A percentile compares a stretch with the other conserved stretches of the same genome.
phyloP scores from a whole-genome alignment of 345 rosid species.

The Murraya koenigii region DNA sequence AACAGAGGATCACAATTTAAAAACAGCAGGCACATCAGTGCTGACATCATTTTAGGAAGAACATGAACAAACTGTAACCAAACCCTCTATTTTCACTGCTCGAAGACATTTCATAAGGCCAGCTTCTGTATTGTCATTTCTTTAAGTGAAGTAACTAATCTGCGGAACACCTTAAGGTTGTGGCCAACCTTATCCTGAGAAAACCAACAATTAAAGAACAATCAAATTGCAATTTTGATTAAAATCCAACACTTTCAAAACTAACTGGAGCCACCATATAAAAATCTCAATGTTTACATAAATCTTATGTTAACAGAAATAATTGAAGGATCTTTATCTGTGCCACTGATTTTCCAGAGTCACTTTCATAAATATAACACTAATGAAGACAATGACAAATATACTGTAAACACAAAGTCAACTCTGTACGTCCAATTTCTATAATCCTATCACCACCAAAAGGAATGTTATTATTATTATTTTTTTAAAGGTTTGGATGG shows the following conservation, averaged over 20 bases:
- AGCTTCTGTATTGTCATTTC: slow-evolving; percentile 66
- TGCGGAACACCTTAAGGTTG: slow-evolving; percentile 70
- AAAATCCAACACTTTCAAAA: background rate
- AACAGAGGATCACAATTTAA: background rate
- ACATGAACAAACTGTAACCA: background rate
- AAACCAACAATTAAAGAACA: background rate
- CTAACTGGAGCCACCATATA: background rate
- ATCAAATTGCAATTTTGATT: background rate
- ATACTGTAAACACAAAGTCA: background rate
- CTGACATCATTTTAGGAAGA: background rate
- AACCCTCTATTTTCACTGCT: background rate
- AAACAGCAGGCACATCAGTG: background rate
- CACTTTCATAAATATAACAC: background rate
- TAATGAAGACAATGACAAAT: background rate
- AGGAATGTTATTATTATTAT: background rate
- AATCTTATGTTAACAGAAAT: background rate
- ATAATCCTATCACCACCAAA: background rate
- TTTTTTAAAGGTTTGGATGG: too few relatives aligned
- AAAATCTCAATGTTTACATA: background rate
- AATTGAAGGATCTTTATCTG: background rate
- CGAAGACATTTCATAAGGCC: slow-evolving; percentile 20
- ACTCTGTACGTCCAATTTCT: background rate
- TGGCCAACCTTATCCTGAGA: slow-evolving; percentile 79
- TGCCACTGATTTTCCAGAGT: background rate
- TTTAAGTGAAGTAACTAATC: slow-evolving; percentile 72